These are phyloP conservation scores for Trematosphaeria pertusa DNA, from an alignment of 2,329 filamentous ascomycete genomes.

Conservation along the genomic window DNA sequence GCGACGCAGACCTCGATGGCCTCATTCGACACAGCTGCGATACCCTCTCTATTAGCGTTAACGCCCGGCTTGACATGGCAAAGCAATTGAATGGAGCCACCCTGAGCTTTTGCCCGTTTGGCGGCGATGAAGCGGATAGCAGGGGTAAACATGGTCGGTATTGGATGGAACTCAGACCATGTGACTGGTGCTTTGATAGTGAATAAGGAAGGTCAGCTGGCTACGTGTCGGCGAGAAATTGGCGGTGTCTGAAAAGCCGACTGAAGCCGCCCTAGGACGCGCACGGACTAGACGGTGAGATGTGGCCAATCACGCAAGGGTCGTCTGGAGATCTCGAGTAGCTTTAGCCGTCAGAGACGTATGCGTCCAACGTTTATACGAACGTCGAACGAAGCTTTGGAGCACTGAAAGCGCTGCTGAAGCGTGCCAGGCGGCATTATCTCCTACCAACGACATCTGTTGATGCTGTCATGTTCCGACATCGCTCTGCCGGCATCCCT, in stretches of 20 bases:
- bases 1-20: slow-evolving; percentile 70
- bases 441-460: too few relatives aligned
- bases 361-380: too few relatives aligned
- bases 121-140: slow-evolving; percentile 38
- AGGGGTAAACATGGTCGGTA: slow-evolving; percentile 20
- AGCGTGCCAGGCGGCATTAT: too few relatives aligned
- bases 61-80: slow-evolving; percentile 74
- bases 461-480: too few relatives aligned
- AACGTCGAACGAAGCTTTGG: too few relatives aligned
- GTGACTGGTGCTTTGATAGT: slow-evolving; percentile 1
- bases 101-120: slow-evolving; percentile 25
- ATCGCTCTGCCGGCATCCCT: slow-evolving; percentile 16
- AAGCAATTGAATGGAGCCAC: slow-evolving; percentile 60
- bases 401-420: too few relatives aligned
- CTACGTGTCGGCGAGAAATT: slow-evolving; percentile 3
- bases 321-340: not conserved
- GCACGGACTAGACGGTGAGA: too few relatives aligned
- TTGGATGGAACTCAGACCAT: slow-evolving; percentile 1
- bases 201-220: slow-evolving; percentile 18
- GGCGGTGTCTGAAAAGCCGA: slow-evolving; percentile 11
- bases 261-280: too few relatives aligned
- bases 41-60: slow-evolving; percentile 66
- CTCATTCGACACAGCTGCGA: slow-evolving; percentile 63
- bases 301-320: slow-evolving; percentile 10
- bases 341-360: not conserved